Conservation (phyloP, 2,329 filamentous ascomycete species). For the Sporothrix variecibatus region DNA sequence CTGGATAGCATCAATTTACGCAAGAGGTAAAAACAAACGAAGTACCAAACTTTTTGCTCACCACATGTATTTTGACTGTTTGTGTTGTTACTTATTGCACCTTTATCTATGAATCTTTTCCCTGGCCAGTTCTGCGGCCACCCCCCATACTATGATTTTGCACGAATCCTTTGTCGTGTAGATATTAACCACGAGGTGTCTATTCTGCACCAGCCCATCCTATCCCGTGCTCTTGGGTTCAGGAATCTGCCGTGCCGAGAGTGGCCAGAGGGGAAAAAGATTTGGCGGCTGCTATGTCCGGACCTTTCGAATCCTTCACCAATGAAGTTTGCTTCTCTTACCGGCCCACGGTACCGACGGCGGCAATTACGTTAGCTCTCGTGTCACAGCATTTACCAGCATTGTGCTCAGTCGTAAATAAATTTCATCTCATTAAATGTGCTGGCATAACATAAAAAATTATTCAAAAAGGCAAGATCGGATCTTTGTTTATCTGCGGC, state of each 20-base stretch:
- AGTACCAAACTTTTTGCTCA: too few species aligned
- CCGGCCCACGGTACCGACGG: neutral
- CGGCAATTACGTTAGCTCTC: neutral
- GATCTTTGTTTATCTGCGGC: neutral
- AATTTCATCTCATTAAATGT: neutral
- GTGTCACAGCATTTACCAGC: neutral
- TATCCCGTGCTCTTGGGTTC: neutral
- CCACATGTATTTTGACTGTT: neutral
- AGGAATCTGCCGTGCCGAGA: neutral
- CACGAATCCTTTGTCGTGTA: neutral
- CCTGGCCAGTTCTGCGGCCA: neutral
- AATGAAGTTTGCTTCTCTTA: neutral
- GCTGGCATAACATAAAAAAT: neutral
- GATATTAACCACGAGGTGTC: neutral
- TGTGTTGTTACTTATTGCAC: neutral
- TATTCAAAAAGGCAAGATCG: neutral
- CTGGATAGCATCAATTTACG: conserved; percentile 1
- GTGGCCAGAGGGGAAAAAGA: neutral
- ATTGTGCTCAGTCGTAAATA: neutral
- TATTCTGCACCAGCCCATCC: neutral
- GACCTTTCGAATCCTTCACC: neutral
- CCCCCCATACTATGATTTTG: neutral
- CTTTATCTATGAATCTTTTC: neutral
- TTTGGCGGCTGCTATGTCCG: neutral
- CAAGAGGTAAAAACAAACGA: neutral